phyloP scores from a whole-genome alignment of 768 basidiomycete species.

The Leucocoprinus leucothites region DNA sequence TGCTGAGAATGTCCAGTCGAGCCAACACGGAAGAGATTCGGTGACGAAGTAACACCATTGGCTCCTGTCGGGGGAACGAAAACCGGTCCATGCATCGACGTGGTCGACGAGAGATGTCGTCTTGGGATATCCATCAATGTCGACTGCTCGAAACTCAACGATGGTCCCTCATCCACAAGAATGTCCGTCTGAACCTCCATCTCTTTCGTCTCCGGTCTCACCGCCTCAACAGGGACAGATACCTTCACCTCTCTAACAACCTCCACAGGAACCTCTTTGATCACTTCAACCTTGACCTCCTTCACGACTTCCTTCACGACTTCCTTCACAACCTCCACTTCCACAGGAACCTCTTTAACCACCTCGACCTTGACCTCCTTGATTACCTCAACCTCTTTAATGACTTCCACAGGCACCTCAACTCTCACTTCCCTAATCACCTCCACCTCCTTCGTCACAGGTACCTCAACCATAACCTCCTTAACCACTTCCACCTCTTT shows the following conservation, averaged over 20 bases:
- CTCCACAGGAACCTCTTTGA: constrained; percentile 16
- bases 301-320: neutral
- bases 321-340: constrained; percentile 17
- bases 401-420: constrained; percentile 18
- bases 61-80: constrained; percentile 31
- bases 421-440: constrained; percentile 13
- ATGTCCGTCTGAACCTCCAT: constrained; percentile 80
- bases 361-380: constrained; percentile 13
- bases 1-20: constrained; percentile 37
- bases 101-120: neutral
- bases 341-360: constrained; percentile 12
- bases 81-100: constrained; percentile 26
- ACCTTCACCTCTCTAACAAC: constrained; percentile 19
- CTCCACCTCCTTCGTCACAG: constrained; percentile 11
- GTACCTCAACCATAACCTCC: constrained; percentile 6
- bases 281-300: constrained; percentile 13
- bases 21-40: constrained; percentile 56
- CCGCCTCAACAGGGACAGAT: constrained; percentile 24
- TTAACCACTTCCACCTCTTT: constrained; percentile 9
- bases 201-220: constrained; percentile 68
- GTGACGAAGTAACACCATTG: constrained; percentile 17
- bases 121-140: neutral
- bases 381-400: neutral
- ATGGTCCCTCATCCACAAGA: neutral
- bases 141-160: neutral